Evolutionary conservation across 257 asterid genomes (phyloP).

Genomic region (Petunia axillaris): DNA sequence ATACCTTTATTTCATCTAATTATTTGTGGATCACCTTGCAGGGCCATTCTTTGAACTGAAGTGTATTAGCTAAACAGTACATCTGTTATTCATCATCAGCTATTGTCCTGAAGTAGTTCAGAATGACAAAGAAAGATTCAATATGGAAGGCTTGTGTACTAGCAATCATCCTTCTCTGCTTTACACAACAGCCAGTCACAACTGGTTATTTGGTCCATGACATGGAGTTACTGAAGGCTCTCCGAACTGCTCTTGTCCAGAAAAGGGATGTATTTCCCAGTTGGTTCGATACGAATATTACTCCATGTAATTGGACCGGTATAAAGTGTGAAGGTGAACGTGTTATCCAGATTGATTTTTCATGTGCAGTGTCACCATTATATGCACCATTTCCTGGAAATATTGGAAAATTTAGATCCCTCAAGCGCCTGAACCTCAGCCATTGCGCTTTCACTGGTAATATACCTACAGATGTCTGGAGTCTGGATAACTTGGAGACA

Average conservation of each 20-base stretch:
- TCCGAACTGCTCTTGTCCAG: conserved; percentile 43
- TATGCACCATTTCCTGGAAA: conserved; percentile 53
- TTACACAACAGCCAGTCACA: conserved; percentile 28
- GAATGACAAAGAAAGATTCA: conserved; percentile 27
- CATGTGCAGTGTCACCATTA: conserved; percentile 42
- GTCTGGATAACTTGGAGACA: conserved; percentile 47
- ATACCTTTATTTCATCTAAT: conserved; percentile 3
- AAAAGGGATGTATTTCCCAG: conserved; percentile 40
- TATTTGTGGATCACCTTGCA: conserved; percentile 6
- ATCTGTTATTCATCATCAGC: neutral
- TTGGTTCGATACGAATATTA: conserved; percentile 47
- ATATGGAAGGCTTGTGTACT: conserved; percentile 31
- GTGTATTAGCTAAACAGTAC: neutral
- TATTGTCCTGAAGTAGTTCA: conserved; percentile 15
- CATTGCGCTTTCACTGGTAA: conserved; percentile 57
- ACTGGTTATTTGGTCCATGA: conserved; percentile 35
- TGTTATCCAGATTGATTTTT: conserved; percentile 47
- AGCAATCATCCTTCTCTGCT: conserved; percentile 33
- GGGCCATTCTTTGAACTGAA: neutral
- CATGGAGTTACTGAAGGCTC: conserved; percentile 41
- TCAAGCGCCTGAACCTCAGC: conserved; percentile 63
- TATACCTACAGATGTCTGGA: conserved; percentile 54
- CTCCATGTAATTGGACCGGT: conserved; percentile 76
- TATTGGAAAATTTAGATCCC: conserved; percentile 50
- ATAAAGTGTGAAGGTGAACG: conserved; percentile 50